Conservation (phyloP, 2,329 filamentous ascomycete genomes). For the Diaporthe sp. region DNA sequence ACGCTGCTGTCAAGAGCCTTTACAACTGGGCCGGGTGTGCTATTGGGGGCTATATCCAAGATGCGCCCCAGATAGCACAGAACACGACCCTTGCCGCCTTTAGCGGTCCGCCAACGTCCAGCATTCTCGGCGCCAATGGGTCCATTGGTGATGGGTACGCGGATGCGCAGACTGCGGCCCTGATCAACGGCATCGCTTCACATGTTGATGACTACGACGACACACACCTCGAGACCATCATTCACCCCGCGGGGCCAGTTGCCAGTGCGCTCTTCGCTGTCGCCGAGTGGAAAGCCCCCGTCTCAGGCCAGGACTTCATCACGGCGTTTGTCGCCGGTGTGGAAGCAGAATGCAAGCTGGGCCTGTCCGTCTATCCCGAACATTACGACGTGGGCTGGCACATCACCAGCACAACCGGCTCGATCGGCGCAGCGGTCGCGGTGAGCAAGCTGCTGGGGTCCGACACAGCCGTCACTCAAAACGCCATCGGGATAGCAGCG, state of each 20-base stretch:
- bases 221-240: slow-evolving; percentile 68
- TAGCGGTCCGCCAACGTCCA: slow-evolving; percentile 50
- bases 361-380: slow-evolving; percentile 64
- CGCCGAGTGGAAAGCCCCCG: slow-evolving; percentile 55
- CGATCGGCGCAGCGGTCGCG: slow-evolving; percentile 66
- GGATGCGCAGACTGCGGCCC: slow-evolving; percentile 63
- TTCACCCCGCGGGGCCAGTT: slow-evolving; percentile 67
- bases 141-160: slow-evolving; percentile 43
- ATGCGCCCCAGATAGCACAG: slow-evolving; percentile 54
- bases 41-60: slow-evolving; percentile 62
- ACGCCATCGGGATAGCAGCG: slow-evolving; percentile 66
- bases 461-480: slow-evolving; percentile 54
- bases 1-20: slow-evolving; percentile 60
- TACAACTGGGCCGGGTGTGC: slow-evolving; percentile 69
- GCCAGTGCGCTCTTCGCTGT: slow-evolving; percentile 64
- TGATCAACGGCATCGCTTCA: slow-evolving; percentile 68
- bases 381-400: slow-evolving; percentile 71
- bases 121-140: slow-evolving; percentile 50
- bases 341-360: slow-evolving; percentile 66
- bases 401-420: slow-evolving; percentile 66
- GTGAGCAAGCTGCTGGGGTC: slow-evolving; percentile 62
- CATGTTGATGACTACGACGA: slow-evolving; percentile 71
- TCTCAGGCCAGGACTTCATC: slow-evolving; percentile 62
- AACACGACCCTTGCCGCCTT: slow-evolving; percentile 40
- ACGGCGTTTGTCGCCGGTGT: slow-evolving; percentile 65